Evolutionary conservation across 225 moss, liverwort and hornwort species (phyloP), one percentile per base, ranked within the genome.

Genomic region (Climacium dendroides): DNA sequence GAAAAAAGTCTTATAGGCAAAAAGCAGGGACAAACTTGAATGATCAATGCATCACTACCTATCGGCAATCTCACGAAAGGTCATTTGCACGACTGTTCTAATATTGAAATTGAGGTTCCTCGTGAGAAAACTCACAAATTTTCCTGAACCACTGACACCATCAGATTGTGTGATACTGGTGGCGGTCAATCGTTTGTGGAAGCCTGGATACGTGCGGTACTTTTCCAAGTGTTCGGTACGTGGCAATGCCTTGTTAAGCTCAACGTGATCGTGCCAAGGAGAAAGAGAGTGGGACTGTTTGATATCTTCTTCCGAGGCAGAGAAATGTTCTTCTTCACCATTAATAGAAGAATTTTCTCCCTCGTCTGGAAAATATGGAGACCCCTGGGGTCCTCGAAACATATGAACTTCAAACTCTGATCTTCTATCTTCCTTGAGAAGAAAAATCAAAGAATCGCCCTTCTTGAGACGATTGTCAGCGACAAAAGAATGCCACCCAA

Each of bases 111-210:
- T 55, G 53, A 79, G 29, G 29, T 8, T 79, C 28, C 79, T 28
- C 3, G 58, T 41, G 5, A 79, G 16, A 79, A 30, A 43, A 41
- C 60, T 60, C 43, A 79, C 43, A 60, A 59, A 79, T 6, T 13
- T 20, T 30, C 43, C 43, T 29, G 8, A 1, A 17, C 30, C 9
- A 3, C 8, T 79, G 26, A 3, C 2, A 30, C 43, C 2, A 41
- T 32, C 1, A 32, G 32, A 13, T 13, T 0, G 0, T 22, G 2
- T 0, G 45, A 45, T 61, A 43, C 4, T 61, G 14, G 2, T 4
- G 9, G 20, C 32, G 4, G 43, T 60, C 60, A 80, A 23, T 61
- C 23, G 30, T 60, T 43, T 80, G 61, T 6, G 8, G 30, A 60
- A 80, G 61, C 43, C 19, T 30, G 79, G 59, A 43, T 18, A 16